Conservation (phyloP, 768 basidiomycete species). For the Podaxis mareebaensis region DNA sequence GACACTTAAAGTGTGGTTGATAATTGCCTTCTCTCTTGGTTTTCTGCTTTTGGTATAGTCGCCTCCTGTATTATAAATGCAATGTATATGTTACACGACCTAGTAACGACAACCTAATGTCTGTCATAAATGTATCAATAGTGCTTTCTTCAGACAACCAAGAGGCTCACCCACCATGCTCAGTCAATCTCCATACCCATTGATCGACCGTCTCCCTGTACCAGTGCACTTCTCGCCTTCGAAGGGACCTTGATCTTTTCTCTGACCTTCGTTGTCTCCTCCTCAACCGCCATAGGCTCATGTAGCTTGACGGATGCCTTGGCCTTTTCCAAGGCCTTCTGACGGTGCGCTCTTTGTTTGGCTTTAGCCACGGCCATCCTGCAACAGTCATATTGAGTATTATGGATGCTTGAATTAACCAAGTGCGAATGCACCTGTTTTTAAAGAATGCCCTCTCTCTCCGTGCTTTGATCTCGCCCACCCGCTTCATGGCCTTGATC, state of each 20-base stretch:
- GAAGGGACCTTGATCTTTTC: slow-evolving; percentile 79
- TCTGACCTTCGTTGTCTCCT: slow-evolving; percentile 32
- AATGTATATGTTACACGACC: slow-evolving; percentile 18
- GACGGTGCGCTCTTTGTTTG: slow-evolving; percentile 74
- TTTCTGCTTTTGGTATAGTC: background rate
- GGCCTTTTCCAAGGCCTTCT: slow-evolving; percentile 58
- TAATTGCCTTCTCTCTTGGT: background rate
- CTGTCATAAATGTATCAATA: background rate
- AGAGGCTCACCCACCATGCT: slow-evolving; percentile 19
- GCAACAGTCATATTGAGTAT: background rate
- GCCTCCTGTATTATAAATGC: slow-evolving; percentile 13
- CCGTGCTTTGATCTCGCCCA: slow-evolving; percentile 87
- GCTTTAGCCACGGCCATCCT: slow-evolving; percentile 87
- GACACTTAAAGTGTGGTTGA: slow-evolving; percentile 18
- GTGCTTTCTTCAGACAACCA: background rate
- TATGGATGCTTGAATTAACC: background rate
- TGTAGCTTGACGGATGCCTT: slow-evolving; percentile 65
- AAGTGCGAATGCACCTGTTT: slow-evolving; percentile 56
- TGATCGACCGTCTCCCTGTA: slow-evolving; percentile 80
- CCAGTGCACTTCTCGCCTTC: slow-evolving; percentile 69
- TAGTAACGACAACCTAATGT: slow-evolving; percentile 21
- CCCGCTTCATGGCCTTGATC: slow-evolving; percentile 93
- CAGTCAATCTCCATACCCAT: slow-evolving; percentile 93
- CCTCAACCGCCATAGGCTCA: slow-evolving; percentile 55
- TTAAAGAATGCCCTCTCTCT: slow-evolving; percentile 97